Base-by-base conservation (phyloP, 2,329 filamentous ascomycete species). In the Cytospora leucostoma region DNA sequence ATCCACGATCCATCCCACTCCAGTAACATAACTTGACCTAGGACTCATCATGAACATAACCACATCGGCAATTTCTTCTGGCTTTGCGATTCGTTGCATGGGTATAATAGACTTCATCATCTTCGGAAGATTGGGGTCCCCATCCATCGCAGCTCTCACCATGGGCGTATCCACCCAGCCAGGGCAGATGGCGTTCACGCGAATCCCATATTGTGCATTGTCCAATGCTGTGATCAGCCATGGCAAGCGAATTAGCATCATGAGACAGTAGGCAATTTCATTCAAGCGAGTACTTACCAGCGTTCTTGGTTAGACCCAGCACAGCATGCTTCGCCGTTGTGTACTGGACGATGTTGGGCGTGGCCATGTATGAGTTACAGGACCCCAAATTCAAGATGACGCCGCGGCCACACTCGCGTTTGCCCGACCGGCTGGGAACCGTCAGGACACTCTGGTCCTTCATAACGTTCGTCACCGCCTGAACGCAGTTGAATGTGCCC, bases 161-260 rank as follows among this genome's bases (percentile, higher is more conserved):
- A 74, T 69, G 0, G 71, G 71, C 0, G 74, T 75, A 58, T 73
- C 71, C 0, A 68, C 73, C 40, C 71, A 73, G 0, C 72, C 74
- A 0, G 72, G 72, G 7, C 72, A 74, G 8, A 75, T 71, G 1
- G 73, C 74, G 51, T 79, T 78, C 37, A 79, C 71, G 5, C 76
- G 72, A 3, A 79, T 61, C 2, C 78, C 77, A 1, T 75, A 67
- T 2, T 73, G 72, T 0, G 77, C 76, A 64, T 79, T 79, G 56
- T 78, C 77, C 56, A 78, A 76, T 0, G 77, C 76, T 0, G 77
- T 76, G 1, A 74, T 77, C 5, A 73, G 68, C 11, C n/a, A n/a
- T n/a, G n/a, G n/a, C n/a, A n/a, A n/a, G n/a, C n/a, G n/a, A n/a
- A n/a, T n/a, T n/a, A n/a, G n/a, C n/a, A n/a, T n/a, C n/a, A n/a